Evolutionary conservation across 2,329 filamentous ascomycete species (phyloP).

Genomic region (Periconia macrospinosa): DNA sequence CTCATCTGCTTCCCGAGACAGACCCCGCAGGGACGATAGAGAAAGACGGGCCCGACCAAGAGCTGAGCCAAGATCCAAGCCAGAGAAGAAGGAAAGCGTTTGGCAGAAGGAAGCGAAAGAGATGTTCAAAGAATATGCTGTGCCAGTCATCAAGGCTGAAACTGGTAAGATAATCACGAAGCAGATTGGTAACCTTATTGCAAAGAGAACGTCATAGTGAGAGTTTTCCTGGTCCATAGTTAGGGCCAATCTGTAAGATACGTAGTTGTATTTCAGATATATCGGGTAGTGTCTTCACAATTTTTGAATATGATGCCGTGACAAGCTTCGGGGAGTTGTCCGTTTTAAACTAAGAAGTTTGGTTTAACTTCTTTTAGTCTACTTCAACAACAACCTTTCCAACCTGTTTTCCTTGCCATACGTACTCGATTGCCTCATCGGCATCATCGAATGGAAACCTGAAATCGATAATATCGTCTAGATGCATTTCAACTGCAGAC

Average conservation of each 20-base stretch:
- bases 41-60: not conserved
- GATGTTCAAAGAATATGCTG: slow-evolving; percentile 21
- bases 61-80: not conserved
- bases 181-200: slow-evolving; percentile 16
- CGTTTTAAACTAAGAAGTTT: not conserved
- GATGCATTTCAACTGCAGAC: slow-evolving; percentile 30
- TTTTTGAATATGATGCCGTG: no score
- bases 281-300: no score
- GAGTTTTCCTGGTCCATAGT: not conserved
- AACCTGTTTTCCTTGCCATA: slow-evolving; percentile 37
- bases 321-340: not conserved
- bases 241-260: not conserved
- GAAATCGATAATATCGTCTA: slow-evolving; percentile 32
- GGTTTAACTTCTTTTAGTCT: not conserved
- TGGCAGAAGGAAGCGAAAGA: slow-evolving; percentile 24
- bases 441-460: slow-evolving; percentile 36
- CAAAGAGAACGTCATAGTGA: slow-evolving; percentile 9
- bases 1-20: not conserved
- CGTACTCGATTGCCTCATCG: slow-evolving; percentile 36
- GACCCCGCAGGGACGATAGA: not conserved
- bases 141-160: slow-evolving; percentile 24
- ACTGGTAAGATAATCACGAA: slow-evolving; percentile 18
- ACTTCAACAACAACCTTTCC: slow-evolving; percentile 19
- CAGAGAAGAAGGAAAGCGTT: slow-evolving; percentile 9
- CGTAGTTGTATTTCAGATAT: not conserved